Evolutionary conservation across 1,139 yeast genomes (phyloP).

Genomic region (Candida tetrigidarum): DNA sequence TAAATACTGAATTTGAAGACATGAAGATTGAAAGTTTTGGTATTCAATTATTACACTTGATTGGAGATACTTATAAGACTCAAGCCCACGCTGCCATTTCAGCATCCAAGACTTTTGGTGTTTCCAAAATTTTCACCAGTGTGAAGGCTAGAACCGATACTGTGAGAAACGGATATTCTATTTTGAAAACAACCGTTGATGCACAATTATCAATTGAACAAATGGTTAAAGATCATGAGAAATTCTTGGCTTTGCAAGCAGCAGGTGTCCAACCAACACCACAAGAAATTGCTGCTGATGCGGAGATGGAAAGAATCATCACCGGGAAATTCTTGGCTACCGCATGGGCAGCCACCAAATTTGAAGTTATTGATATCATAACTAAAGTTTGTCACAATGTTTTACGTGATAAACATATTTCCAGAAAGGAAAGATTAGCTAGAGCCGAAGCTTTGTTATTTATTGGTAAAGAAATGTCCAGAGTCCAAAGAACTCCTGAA

Average conservation of each 20-base stretch:
- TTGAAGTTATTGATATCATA: slow-evolving; percentile 69
- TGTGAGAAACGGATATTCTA: slow-evolving; percentile 42
- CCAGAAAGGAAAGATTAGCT: slow-evolving; percentile 52
- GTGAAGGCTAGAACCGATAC: slow-evolving; percentile 44
- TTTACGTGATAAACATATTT: slow-evolving; percentile 57
- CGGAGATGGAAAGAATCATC: slow-evolving; percentile 65
- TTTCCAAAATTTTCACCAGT: slow-evolving; percentile 55
- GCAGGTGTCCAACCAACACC: slow-evolving; percentile 36
- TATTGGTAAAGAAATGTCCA: slow-evolving; percentile 59
- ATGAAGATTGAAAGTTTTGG: slow-evolving; percentile 54
- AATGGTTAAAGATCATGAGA: slow-evolving; percentile 53
- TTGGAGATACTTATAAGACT: slow-evolving; percentile 66
- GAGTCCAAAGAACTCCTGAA: slow-evolving; percentile 63
- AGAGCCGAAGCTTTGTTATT: slow-evolving; percentile 65
- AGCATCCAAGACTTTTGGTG: slow-evolving; percentile 48
- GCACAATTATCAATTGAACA: slow-evolving; percentile 46
- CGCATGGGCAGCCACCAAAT: slow-evolving; percentile 81
- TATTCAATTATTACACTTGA: slow-evolving; percentile 50
- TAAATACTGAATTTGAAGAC: slow-evolving; percentile 64
- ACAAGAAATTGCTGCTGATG: slow-evolving; percentile 55
- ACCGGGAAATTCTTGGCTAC: slow-evolving; percentile 78
- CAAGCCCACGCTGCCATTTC: slow-evolving; percentile 54
- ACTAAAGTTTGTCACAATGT: slow-evolving; percentile 67
- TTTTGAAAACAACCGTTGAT: slow-evolving; percentile 46
- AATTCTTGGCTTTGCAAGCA: slow-evolving; percentile 33